A percentile compares a stretch with the other conserved stretches of the same genome.
Evolutionary conservation across 331 rosid species (phyloP).

Genomic region (Rhamnella rubrinervis): DNA sequence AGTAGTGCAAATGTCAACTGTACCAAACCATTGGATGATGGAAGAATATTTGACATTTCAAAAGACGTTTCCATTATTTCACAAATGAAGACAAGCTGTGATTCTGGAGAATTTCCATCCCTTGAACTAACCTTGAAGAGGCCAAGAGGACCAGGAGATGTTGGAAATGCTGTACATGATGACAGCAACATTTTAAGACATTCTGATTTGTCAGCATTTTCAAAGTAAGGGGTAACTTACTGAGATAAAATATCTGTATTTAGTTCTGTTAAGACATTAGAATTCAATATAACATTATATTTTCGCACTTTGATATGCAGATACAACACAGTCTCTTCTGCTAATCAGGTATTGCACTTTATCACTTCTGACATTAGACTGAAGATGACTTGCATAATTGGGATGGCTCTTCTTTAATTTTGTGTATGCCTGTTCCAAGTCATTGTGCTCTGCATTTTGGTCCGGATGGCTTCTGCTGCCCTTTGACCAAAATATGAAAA

Average conservation of each 20-base stretch:
- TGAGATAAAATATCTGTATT: background rate
- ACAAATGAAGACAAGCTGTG: conserved; percentile 38
- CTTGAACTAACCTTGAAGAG: conserved; percentile 58
- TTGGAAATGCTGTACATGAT: conserved; percentile 37
- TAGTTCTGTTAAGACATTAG: conserved; percentile 1
- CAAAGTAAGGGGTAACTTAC: conserved; percentile 49
- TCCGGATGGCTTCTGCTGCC: background rate
- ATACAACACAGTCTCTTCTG: conserved; percentile 53
- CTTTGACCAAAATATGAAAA: background rate
- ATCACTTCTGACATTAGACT: background rate
- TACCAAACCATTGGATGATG: conserved; percentile 40
- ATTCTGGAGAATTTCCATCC: conserved; percentile 43
- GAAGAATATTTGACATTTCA: conserved; percentile 44
- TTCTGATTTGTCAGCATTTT: conserved; percentile 65
- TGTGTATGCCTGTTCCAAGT: conserved; percentile 13
- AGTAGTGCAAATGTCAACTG: conserved; percentile 33
- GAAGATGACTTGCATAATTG: conserved; percentile 8
- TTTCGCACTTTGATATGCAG: conserved; percentile 39
- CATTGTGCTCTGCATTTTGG: conserved; percentile 6
- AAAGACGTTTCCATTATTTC: conserved; percentile 38
- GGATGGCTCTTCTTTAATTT: conserved; percentile 10
- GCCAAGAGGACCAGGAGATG: conserved; percentile 40
- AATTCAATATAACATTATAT: conserved; percentile 11
- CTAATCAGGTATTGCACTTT: conserved; percentile 52
- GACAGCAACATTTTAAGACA: conserved; percentile 54